Evolutionary conservation across 2,329 filamentous ascomycete species (phyloP).

Genomic region (Trichoderma gracile): DNA sequence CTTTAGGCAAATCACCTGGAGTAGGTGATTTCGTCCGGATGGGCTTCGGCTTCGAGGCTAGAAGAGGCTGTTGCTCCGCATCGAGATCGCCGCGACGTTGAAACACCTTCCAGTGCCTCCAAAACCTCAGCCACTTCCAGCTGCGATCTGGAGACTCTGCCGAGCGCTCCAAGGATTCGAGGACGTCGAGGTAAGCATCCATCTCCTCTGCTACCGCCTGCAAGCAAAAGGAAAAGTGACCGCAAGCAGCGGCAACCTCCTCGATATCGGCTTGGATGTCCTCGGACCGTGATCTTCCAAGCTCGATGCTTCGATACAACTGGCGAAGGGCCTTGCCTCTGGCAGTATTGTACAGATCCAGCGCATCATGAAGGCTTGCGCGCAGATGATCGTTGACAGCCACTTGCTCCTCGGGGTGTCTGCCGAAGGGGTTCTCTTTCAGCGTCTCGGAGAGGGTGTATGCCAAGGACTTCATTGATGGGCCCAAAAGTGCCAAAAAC

Average conservation of each 20-base stretch:
- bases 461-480: conserved; percentile 94
- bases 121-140: conserved; percentile 86
- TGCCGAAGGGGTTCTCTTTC: conserved; percentile 79
- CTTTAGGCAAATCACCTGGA: conserved; percentile 57
- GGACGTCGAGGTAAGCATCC: conserved; percentile 74
- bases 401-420: conserved; percentile 66
- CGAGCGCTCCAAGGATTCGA: conserved; percentile 80
- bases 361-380: conserved; percentile 75
- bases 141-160: conserved; percentile 62
- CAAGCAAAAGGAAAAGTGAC: conserved; percentile 91
- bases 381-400: conserved; percentile 77
- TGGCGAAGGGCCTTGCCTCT: conserved; percentile 73
- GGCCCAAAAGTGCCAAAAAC: conserved; percentile 85
- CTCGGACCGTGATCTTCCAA: conserved; percentile 66
- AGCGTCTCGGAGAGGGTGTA: conserved; percentile 88
- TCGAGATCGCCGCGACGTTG: conserved; percentile 36
- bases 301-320: conserved; percentile 77
- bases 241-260: conserved; percentile 95
- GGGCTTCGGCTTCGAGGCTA: conserved; percentile 45
- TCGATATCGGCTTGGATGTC: conserved; percentile 90
- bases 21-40: conserved; percentile 56
- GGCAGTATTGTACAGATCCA: conserved; percentile 74
- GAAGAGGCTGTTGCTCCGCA: conserved; percentile 46
- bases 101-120: conserved; percentile 46
- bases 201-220: conserved; percentile 90